A percentile compares a stretch with the other conserved stretches of the same genome.
Evolutionary conservation across 805 yeast genomes (phyloP).

Genomic region (Saccharomycopsis fermentans): DNA sequence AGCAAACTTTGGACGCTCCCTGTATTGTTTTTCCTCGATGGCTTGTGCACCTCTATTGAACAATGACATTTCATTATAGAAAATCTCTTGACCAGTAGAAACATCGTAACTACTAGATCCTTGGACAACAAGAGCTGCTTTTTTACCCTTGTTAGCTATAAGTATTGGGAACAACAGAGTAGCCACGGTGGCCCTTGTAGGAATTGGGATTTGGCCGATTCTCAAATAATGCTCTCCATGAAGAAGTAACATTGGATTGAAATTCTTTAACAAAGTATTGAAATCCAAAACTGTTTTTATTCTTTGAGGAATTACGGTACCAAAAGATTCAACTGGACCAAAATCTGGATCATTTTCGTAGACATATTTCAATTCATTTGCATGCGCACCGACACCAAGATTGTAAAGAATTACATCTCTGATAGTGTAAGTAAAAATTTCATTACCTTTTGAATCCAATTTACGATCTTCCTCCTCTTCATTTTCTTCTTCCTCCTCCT

Average conservation of each 20-base stretch:
- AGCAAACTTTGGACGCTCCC: conserved; percentile 49
- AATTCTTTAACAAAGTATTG: conserved; percentile 53
- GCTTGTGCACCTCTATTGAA: conserved; percentile 68
- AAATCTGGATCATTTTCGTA: conserved; percentile 72
- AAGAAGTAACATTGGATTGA: conserved; percentile 78
- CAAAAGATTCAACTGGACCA: conserved; percentile 75
- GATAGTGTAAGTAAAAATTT: conserved; percentile 46
- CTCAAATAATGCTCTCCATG: conserved; percentile 94
- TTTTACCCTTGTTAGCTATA: conserved; percentile 74
- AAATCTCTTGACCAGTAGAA: conserved; percentile 56
- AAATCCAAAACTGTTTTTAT: conserved; percentile 1
- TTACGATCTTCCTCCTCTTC: conserved; percentile 38
- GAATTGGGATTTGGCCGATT: conserved; percentile 66
- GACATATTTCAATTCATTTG: conserved; percentile 64
- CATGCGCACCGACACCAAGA: conserved; percentile 78
- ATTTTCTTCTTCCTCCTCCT: conserved; percentile 35
- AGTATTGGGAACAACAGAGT: conserved; percentile 63
- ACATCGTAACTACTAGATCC: conserved; percentile 63
- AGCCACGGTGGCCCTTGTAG: conserved; percentile 52
- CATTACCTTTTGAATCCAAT: conserved; percentile 32
- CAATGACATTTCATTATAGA: conserved; percentile 74
- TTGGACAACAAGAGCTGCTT: conserved; percentile 65
- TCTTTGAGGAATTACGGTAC: conserved; percentile 62
- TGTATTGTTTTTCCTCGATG: conserved; percentile 36
- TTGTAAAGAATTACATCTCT: conserved; percentile 77